Evolutionary conservation across 176 grass and related monocot genomes (phyloP).

Genomic region (Eleusine coracana): DNA sequence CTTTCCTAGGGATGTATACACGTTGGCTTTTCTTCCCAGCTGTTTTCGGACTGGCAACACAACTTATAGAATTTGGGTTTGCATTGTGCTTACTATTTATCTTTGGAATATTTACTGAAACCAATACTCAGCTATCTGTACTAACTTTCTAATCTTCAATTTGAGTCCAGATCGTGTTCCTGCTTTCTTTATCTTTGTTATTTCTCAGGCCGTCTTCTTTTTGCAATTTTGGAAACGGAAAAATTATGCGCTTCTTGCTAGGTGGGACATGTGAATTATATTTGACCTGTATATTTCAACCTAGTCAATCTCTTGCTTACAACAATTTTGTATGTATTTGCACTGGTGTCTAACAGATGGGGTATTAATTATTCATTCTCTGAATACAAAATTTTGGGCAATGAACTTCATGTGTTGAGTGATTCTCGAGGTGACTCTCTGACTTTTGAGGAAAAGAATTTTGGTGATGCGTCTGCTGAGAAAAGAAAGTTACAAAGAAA

Average conservation of each 20-base stretch:
- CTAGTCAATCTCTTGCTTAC: constrained; percentile 24
- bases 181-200: constrained; percentile 88
- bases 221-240: constrained; percentile 99
- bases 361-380: constrained; percentile 91
- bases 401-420: constrained; percentile 45
- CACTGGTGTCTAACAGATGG: constrained; percentile 59
- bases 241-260: constrained; percentile 86
- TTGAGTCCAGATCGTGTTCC: constrained; percentile 75
- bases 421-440: constrained; percentile 33
- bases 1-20: constrained; percentile 98
- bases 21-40: constrained; percentile 95
- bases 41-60: constrained; percentile 78
- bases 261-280: constrained; percentile 42
- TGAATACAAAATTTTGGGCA: constrained; percentile 75
- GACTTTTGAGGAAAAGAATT: constrained; percentile 53
- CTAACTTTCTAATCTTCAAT: constrained; percentile 34
- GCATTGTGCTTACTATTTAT: not conserved
- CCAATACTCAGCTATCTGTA: constrained; percentile 3
- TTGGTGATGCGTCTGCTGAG: constrained; percentile 57
- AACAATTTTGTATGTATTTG: constrained; percentile 14
- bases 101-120: constrained; percentile 1
- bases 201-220: constrained; percentile 93
- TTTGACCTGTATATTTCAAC: constrained; percentile 13
- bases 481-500: constrained; percentile 54
- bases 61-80: constrained; percentile 96